Evolutionary conservation across 2,329 filamentous ascomycete species (phyloP).

Genomic region (Fusarium hostae): DNA sequence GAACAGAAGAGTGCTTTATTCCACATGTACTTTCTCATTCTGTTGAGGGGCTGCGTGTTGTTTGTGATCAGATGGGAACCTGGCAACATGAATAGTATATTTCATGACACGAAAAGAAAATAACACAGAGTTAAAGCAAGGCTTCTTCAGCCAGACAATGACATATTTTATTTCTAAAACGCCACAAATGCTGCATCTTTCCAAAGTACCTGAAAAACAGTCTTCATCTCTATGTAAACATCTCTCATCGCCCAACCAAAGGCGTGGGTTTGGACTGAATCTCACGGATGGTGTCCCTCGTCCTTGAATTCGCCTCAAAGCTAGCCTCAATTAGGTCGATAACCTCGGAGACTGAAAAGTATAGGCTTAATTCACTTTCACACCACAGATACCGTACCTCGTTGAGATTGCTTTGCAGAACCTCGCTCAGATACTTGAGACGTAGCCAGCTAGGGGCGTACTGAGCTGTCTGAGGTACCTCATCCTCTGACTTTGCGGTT

Average conservation of each 20-base stretch:
- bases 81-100: no score
- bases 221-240: neutral
- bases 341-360: conserved; percentile 70
- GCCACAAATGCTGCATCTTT: neutral
- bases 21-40: accelerated
- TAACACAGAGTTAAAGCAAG: neutral
- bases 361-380: conserved; percentile 72
- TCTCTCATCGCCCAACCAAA: conserved; percentile 7
- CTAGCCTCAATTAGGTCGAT: conserved; percentile 71
- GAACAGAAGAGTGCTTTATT: accelerated
- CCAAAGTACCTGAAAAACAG: neutral
- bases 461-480: conserved; percentile 66
- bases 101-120: accelerated
- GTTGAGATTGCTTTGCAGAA: conserved; percentile 73
- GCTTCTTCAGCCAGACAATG: neutral
- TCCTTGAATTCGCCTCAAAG: conserved; percentile 71
- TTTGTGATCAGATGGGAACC: neutral
- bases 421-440: conserved; percentile 71
- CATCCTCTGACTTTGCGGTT: conserved; percentile 47
- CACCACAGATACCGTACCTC: conserved; percentile 73
- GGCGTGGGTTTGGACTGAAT: conserved; percentile 65
- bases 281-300: conserved; percentile 67
- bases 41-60: neutral
- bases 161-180: neutral
- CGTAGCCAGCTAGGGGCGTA: conserved; percentile 72